phyloP scores from a whole-genome alignment of 2,329 filamentous ascomycete genomes.

The Drechslerella dactyloides region DNA sequence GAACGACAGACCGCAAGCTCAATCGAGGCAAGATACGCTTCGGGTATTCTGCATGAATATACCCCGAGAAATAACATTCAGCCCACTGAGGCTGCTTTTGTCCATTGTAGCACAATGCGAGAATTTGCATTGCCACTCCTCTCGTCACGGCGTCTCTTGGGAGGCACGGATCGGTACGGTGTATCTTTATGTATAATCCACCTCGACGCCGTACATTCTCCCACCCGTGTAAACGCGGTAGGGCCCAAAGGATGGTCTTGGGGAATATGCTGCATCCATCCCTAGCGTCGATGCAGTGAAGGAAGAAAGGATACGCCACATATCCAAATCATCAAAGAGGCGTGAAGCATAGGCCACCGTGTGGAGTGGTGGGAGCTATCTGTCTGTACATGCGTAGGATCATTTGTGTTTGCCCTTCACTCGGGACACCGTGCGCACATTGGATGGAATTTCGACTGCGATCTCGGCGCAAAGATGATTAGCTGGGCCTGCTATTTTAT shows the following conservation, averaged over 20 bases:
- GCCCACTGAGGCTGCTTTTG: slow-evolving; percentile 1
- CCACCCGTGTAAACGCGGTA: not conserved
- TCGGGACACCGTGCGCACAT: not conserved
- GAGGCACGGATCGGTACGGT: no score
- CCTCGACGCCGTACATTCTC: not conserved
- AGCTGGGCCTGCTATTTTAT: not conserved
- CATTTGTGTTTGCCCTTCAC: no score
- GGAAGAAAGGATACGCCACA: no score
- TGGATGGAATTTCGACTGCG: not conserved
- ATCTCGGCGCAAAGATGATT: not conserved
- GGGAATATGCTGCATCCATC: not conserved
- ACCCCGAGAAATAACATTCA: not conserved
- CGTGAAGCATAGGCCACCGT: not conserved
- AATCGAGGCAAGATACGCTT: slow-evolving; percentile 33
- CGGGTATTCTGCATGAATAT: slow-evolving; percentile 10
- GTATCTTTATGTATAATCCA: no score
- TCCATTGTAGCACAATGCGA: not conserved
- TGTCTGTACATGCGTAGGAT: no score
- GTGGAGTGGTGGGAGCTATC: no score
- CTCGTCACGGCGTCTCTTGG: no score
- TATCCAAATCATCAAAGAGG: no score
- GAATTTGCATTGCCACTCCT: not conserved
- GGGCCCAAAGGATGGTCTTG: not conserved
- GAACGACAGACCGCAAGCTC: slow-evolving; percentile 24
- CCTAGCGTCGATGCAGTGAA: no score